Conservation (phyloP, 305 asterid genomes). For the Lippia alba region DNA sequence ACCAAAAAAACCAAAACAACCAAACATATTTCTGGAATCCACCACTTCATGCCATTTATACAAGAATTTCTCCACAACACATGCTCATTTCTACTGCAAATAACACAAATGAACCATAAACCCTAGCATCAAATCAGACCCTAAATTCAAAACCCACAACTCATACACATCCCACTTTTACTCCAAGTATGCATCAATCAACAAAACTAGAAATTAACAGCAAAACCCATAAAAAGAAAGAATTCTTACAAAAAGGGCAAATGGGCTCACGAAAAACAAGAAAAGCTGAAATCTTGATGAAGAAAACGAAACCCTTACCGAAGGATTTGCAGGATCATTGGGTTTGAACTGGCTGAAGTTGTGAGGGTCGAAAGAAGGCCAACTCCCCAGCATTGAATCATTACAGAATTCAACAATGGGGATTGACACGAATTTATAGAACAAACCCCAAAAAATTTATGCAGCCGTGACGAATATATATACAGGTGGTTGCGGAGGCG, state of each 20-base stretch:
- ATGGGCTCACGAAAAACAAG: constrained; percentile 24
- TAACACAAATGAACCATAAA: constrained; percentile 12
- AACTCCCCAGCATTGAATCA: constrained; percentile 68
- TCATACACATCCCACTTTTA: constrained; percentile 14
- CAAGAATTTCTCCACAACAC: constrained; percentile 27
- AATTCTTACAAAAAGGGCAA: constrained; percentile 19
- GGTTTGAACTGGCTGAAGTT: constrained; percentile 82
- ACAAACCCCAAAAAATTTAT: background rate
- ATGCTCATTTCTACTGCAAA: constrained; percentile 14
- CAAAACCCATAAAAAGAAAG: constrained; percentile 12
- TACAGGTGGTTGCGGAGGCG: constrained; percentile 25
- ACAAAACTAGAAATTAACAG: constrained; percentile 4
- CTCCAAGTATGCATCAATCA: background rate
- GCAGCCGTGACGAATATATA: background rate
- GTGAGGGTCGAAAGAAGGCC: constrained; percentile 77
- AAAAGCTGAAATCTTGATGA: constrained; percentile 23
- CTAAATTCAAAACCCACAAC: constrained; percentile 32
- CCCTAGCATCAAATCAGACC: constrained; percentile 32
- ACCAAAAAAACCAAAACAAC: background rate
- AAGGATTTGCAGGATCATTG: constrained; percentile 71
- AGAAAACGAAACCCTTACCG: constrained; percentile 48
- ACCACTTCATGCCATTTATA: constrained; percentile 13
- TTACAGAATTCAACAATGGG: constrained; percentile 17
- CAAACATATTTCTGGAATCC: constrained; percentile 24
- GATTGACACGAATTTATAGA: constrained; percentile 16